Conservation (phyloP, 2,329 filamentous ascomycete species). For the Trichoderma sp. region DNA sequence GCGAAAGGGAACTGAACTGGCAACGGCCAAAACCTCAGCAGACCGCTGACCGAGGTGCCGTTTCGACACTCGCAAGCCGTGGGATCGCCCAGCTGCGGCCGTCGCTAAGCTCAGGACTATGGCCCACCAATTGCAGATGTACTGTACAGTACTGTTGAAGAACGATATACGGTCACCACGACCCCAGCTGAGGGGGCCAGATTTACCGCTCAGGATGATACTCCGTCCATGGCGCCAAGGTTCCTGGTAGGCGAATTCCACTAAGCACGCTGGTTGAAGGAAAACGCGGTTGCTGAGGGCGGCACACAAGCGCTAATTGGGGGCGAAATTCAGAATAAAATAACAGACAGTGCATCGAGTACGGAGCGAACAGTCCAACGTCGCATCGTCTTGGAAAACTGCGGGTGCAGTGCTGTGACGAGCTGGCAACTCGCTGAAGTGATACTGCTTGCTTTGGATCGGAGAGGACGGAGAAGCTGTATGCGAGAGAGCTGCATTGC, state of each 20-base stretch:
- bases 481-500: background rate
- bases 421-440: background rate
- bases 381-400: background rate
- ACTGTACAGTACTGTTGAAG: background rate
- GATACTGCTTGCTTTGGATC: background rate
- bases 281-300: conserved; percentile 6
- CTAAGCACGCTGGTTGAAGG: background rate
- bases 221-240: conserved; percentile 14
- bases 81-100: conserved; percentile 21
- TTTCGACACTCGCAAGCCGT: background rate
- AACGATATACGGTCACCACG: background rate
- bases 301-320: background rate
- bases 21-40: background rate
- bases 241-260: conserved; percentile 8
- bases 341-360: conserved; percentile 7
- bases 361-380: conserved; percentile 1
- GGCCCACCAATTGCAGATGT: conserved; percentile 5
- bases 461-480: background rate
- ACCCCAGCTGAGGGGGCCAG: conserved; percentile 13
- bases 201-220: conserved; percentile 12
- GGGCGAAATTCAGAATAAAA: background rate
- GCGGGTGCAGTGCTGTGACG: background rate
- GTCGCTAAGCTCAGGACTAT: conserved; percentile 20
- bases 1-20: background rate
- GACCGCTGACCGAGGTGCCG: conserved; percentile 17